Evolutionary conservation across 108 stramenopile genomes (phyloP), one percentile per base, ranked within the genome.

Genomic region (Epithemia pelagica): DNA sequence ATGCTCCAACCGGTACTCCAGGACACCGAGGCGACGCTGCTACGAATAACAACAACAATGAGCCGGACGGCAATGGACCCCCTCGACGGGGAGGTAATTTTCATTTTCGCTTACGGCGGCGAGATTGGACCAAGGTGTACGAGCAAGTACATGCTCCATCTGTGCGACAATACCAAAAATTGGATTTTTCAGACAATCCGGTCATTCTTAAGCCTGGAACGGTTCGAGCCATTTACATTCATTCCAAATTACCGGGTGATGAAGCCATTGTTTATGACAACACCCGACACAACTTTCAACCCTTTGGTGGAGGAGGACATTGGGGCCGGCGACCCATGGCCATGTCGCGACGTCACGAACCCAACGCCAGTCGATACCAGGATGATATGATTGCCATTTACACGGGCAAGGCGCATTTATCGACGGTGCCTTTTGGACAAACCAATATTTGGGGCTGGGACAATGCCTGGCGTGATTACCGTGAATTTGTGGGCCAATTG

Each of bases 231-330:
- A 58, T 94, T 15, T 94, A 94, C 70, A 78, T 94, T 54, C 92
- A 94, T 67, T 89, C 88, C 2, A 84, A 83, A 15, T 73, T 76
- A 0, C 76, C 75, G 8, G 85, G 86, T 19, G 89, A 90, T 74
- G 73, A 87, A 62, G 92, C 87, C 1, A 86, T 94, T 57, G 89
- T 94, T 5, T 94, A 94, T 66, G 92, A 94, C 69, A 90, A 94
- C 67, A 59, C 69, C 15, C 37, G 37, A 46, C 37, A 46, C 37
- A 46, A 46, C 37, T 46, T 46, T 15, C 37, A 46, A 46, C 37
- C 37, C 5, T 46, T 46, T 46, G 37, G 37, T 46, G 37, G 37
- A 5, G 37, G 37, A 5, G 37, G 37, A 5, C 37, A 46, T 15
- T 46, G 37, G 37, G 37, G 37, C 37, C 37, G 37, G 15, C 59